A percentile compares a stretch with the other conserved stretches of the same genome.
Evolutionary conservation across 83 land plant species (phyloP).

Genomic region (Thuja plicata): DNA sequence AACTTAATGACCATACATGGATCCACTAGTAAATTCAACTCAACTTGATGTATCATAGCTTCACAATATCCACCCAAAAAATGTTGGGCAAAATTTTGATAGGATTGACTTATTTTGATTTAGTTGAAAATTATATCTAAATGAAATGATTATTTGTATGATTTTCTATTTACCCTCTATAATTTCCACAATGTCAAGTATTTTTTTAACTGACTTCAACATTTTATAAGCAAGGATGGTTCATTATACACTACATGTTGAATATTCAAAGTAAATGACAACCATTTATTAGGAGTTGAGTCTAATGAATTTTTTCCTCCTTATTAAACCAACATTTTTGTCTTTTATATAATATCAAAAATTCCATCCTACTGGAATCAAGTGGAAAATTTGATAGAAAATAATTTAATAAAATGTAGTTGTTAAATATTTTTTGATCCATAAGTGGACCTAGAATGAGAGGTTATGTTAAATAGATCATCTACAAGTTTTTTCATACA

Average conservation of each 20-base stretch:
- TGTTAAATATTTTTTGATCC: neutral
- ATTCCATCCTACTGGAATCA: neutral
- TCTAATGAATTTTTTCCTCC: neutral
- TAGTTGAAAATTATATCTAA: neutral
- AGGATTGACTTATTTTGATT: neutral
- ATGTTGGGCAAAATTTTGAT: neutral
- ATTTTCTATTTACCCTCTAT: neutral
- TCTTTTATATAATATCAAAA: neutral
- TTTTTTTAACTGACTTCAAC: neutral
- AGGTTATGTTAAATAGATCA: neutral
- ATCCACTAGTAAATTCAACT: too few species aligned
- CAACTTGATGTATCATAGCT: neutral
- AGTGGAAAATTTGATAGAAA: too few species aligned
- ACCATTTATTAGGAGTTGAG: too few species aligned
- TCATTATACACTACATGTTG: neutral
- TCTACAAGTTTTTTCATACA: neutral
- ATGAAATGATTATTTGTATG: neutral
- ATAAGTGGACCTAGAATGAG: neutral
- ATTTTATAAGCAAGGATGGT: neutral
- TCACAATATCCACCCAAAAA: neutral
- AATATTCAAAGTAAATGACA: neutral
- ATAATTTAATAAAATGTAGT: too few species aligned
- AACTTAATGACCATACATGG: too few species aligned
- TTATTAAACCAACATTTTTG: neutral
- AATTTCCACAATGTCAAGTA: neutral